Evolutionary conservation across 768 basidiomycete genomes (phyloP), one percentile per base, ranked within the genome.

Genomic region (Collybiopsis confluens): DNA sequence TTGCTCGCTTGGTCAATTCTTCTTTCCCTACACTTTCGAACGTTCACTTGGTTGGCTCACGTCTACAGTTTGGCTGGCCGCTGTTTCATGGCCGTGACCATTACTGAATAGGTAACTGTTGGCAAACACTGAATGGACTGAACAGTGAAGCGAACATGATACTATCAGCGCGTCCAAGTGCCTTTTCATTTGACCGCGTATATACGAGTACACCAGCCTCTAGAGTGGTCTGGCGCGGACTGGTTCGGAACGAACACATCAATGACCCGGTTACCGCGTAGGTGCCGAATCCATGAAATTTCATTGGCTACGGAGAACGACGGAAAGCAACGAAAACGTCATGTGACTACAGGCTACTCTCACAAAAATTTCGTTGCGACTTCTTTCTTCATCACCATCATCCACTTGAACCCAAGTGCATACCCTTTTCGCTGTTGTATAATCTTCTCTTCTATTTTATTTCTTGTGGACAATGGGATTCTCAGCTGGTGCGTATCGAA

Each of bases 381-480:
- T 53, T 35, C 33, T 43, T 1, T 33, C 18, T 30, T 26, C 24
- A 18, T 24, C 23, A 23, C 33, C 24, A 21, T 15, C 26, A 11
- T 28, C 36, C 30, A 6, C 6, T 26, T 21, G 33, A n/a, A n/a
- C n/a, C n/a, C 43, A 20, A 53, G 23, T 37, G 21, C 41, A 45
- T 53, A 53, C 43, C 52, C 43, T 53, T 43, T 53, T n/a, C n/a
- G 45, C 18, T 18, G n/a, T 53, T 53, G 52, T 53, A 53, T 45
- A 53, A 44, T 53, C 42, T 52, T 41, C 28, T 44, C 33, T 8
- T 23, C 18, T 11, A 21, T 42, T 43, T 45, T 53, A 16, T 9
- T 16, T n/a, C 23, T 9, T 36, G 16, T 52, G 23, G 30, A 55
- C 35, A 58, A 79, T 79, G 78, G 67, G 75, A 69, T 78, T 59